Evolutionary conservation across 2,329 filamentous ascomycete genomes (phyloP).

Genomic region (Pseudogymnoascus sp.): DNA sequence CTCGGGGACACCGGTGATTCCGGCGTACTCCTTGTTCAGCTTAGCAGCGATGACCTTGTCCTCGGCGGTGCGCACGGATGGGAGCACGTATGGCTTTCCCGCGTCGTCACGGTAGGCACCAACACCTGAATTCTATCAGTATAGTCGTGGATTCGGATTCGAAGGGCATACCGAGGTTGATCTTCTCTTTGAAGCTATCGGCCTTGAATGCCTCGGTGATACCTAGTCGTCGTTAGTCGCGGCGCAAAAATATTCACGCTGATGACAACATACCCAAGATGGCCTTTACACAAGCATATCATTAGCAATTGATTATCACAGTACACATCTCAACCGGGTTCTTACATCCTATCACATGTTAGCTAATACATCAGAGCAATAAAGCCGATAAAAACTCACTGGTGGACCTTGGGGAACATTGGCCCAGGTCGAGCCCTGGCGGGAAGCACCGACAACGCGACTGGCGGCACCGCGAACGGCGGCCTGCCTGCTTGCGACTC

Average conservation of each 20-base stretch:
- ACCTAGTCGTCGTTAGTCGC: constrained; percentile 41
- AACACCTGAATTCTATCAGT: constrained; percentile 53
- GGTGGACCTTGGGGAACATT: constrained; percentile 90
- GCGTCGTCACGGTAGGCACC: constrained; percentile 97
- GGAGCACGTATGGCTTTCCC: constrained; percentile 96
- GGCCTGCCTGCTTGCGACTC: constrained; percentile 46
- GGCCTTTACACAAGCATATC: constrained; percentile 43
- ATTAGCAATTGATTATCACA: constrained; percentile 22
- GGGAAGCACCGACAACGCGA: constrained; percentile 21
- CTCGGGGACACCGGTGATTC: constrained; percentile 89
- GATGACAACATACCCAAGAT: constrained; percentile 58
- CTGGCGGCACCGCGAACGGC: constrained; percentile 21
- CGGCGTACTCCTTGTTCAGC: constrained; percentile 95
- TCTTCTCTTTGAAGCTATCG: constrained; percentile 88
- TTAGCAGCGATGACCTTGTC: constrained; percentile 70
- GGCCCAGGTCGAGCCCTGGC: constrained; percentile 67
- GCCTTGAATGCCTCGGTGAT: constrained; percentile 99
- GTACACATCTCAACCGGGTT: neutral
- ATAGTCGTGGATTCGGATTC: neutral
- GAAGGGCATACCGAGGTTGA: constrained; percentile 71
- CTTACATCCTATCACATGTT: constrained; percentile 31
- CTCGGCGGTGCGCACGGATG: constrained; percentile 85
- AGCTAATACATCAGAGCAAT: constrained; percentile 4
- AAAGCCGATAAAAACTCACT: constrained; percentile 48
- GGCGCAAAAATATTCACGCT: constrained; percentile 15